Percentiles rank a stretch among this genome's conserved stretches.
phyloP scores from a whole-genome alignment of 1,284 basidiomycete genomes.

The Cystobasidium slooffiae region DNA sequence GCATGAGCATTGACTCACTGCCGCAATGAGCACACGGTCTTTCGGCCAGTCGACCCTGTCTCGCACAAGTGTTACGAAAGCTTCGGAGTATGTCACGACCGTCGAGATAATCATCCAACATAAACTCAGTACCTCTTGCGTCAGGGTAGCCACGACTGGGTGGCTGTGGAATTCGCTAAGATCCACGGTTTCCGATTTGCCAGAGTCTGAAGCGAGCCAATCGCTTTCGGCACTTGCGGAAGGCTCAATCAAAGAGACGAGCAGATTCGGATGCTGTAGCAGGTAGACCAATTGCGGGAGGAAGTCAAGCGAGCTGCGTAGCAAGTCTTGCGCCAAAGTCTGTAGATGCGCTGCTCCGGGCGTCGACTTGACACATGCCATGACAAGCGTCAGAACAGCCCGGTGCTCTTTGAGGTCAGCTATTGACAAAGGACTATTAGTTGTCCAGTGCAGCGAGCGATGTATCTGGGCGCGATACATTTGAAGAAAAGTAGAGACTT shows the following conservation, averaged over 20 bases:
- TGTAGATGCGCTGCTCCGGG: constrained; percentile 49
- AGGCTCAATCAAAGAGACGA: constrained; percentile 78
- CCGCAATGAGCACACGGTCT: constrained; percentile 69
- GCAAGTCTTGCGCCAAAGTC: constrained; percentile 70
- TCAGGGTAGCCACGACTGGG: constrained; percentile 70
- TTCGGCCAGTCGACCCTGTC: constrained; percentile 73
- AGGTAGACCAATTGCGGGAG: constrained; percentile 87
- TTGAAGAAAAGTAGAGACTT: constrained; percentile 82
- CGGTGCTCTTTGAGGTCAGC: constrained; percentile 79
- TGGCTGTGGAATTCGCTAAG: constrained; percentile 67
- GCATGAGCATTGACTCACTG: constrained; percentile 63
- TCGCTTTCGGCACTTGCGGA: constrained; percentile 74
- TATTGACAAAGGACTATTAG: constrained; percentile 71
- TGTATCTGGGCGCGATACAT: constrained; percentile 80
- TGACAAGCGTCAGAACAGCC: constrained; percentile 67
- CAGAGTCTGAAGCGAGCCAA: constrained; percentile 65
- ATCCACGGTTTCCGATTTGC: constrained; percentile 58
- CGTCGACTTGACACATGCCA: neutral
- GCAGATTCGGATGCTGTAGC: constrained; percentile 84
- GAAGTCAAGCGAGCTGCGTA: constrained; percentile 69
- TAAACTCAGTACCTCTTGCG: constrained; percentile 71
- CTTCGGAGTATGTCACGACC: constrained; percentile 71
- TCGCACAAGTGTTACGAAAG: constrained; percentile 69
- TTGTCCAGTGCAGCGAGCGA: constrained; percentile 75
- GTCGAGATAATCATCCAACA: constrained; percentile 71